Conservation (phyloP, 1,139 yeast genomes). For the Scheffersomyces quercinus region DNA sequence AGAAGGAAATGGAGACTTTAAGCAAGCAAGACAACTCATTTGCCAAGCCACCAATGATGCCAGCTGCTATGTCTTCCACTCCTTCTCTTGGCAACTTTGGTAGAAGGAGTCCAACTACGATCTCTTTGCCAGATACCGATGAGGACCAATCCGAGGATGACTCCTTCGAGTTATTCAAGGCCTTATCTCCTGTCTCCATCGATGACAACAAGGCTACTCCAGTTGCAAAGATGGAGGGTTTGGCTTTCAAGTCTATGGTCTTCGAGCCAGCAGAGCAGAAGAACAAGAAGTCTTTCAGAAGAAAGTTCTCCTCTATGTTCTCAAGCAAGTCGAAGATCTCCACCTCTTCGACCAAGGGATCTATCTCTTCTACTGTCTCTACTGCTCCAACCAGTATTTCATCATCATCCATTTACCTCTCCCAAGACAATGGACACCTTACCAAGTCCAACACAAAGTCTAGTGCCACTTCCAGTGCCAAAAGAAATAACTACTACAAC, state of each 20-base stretch:
- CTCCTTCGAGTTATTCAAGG: conserved; percentile 8
- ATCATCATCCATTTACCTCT: conserved; percentile 2
- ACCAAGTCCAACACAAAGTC: too few relatives aligned
- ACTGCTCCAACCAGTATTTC: not conserved
- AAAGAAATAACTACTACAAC: conserved; percentile 1
- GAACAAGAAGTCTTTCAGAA: not conserved
- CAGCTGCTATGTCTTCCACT: conserved; percentile 19
- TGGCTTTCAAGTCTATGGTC: conserved; percentile 12
- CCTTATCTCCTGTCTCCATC: conserved; percentile 2
- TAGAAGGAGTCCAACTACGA: conserved; percentile 2
- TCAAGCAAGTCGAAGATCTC: conserved; percentile 21
- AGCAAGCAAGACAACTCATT: conserved; percentile 35
- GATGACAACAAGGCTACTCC: not conserved
- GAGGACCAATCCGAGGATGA: conserved; percentile 8
- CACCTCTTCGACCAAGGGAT: conserved; percentile 1
- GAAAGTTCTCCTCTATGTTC: conserved; percentile 24
- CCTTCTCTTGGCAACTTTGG: conserved; percentile 4
- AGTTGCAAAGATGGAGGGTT: too few relatives aligned
- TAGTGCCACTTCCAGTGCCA: conserved; percentile 5
- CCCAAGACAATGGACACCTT: too few relatives aligned
- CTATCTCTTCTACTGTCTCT: conserved; percentile 5
- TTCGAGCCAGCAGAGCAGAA: conserved; percentile 10
- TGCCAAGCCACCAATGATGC: conserved; percentile 29
- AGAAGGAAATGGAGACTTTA: conserved; percentile 24
- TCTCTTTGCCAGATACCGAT: conserved; percentile 3